Conservation (phyloP, 2,329 filamentous ascomycete species). For the Cadophora malorum region DNA sequence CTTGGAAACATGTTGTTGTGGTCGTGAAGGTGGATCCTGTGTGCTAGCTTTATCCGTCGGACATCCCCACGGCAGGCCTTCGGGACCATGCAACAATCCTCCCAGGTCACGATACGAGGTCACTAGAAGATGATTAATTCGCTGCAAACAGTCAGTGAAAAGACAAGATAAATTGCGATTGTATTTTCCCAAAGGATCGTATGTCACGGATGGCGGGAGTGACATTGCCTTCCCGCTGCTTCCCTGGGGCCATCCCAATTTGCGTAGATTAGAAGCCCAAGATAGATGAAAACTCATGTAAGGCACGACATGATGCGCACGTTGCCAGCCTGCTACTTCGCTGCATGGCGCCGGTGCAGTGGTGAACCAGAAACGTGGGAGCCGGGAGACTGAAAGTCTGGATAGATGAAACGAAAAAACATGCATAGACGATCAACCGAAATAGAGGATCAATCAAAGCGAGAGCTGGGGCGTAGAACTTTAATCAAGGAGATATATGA, state of each 20-base stretch:
- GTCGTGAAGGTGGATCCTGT: slow-evolving; percentile 12
- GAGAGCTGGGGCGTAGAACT: neutral
- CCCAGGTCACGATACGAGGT: slow-evolving; percentile 9
- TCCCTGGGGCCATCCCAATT: neutral
- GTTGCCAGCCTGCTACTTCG: neutral
- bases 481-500: slow-evolving; percentile 20
- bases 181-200: slow-evolving; percentile 6
- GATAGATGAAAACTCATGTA: slow-evolving; percentile 6
- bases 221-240: neutral
- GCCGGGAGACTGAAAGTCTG: slow-evolving; percentile 9
- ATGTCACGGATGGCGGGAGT: neutral
- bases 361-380: slow-evolving; percentile 10
- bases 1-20: slow-evolving; percentile 7
- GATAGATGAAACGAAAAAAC: slow-evolving; percentile 14
- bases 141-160: neutral
- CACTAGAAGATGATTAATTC: slow-evolving; percentile 2
- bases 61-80: slow-evolving; percentile 29
- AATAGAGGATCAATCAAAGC: slow-evolving; percentile 17
- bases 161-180: neutral
- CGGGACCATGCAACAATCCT: slow-evolving; percentile 9
- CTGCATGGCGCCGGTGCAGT: neutral
- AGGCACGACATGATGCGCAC: slow-evolving; percentile 16
- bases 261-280: neutral
- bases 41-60: slow-evolving; percentile 28
- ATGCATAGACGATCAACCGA: slow-evolving; percentile 17